phyloP scores from a whole-genome alignment of 2,329 filamentous ascomycete genomes.

The Drechslera avenae region DNA sequence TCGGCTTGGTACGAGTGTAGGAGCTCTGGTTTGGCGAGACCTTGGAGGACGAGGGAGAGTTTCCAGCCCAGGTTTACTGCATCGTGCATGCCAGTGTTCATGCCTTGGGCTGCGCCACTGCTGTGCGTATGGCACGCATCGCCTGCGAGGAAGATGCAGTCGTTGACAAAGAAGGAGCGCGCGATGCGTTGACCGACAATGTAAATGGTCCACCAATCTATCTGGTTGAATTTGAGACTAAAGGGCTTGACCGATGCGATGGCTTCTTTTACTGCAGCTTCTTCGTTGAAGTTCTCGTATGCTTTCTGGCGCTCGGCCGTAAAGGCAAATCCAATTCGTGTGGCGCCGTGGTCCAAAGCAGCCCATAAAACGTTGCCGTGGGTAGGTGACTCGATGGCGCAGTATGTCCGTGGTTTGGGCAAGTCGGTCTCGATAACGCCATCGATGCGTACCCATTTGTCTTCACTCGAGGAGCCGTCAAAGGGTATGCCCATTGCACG shows the following conservation, averaged over 20 bases:
- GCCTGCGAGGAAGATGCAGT: slow-evolving; percentile 60
- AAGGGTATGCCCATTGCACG: slow-evolving; percentile 55
- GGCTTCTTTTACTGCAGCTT: slow-evolving; percentile 48
- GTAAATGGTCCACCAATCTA: slow-evolving; percentile 55
- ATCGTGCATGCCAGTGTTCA: slow-evolving; percentile 63
- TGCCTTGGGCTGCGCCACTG: slow-evolving; percentile 62
- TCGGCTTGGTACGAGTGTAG: slow-evolving; percentile 58
- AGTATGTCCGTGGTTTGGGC: slow-evolving; percentile 55
- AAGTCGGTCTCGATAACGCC: slow-evolving; percentile 57
- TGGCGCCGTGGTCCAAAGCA: slow-evolving; percentile 59
- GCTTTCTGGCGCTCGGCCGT: slow-evolving; percentile 49
- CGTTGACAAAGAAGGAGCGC: slow-evolving; percentile 41
- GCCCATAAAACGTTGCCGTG: slow-evolving; percentile 64
- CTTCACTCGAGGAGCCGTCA: slow-evolving; percentile 56
- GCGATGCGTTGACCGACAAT: slow-evolving; percentile 51
- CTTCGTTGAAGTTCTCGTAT: slow-evolving; percentile 45
- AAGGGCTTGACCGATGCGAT: slow-evolving; percentile 50
- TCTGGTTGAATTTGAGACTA: slow-evolving; percentile 45
- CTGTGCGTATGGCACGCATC: slow-evolving; percentile 64
- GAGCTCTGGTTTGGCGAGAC: slow-evolving; percentile 47
- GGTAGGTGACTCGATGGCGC: slow-evolving; percentile 57
- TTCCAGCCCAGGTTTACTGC: slow-evolving; percentile 63
- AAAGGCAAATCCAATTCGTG: slow-evolving; percentile 60
- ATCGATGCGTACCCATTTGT: slow-evolving; percentile 62
- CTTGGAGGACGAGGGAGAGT: slow-evolving; percentile 54